Percentiles rank a stretch among this genome's conserved stretches.
Evolutionary conservation across 73 alveolate species (phyloP).

Genomic region (Breviolum minutum): DNA sequence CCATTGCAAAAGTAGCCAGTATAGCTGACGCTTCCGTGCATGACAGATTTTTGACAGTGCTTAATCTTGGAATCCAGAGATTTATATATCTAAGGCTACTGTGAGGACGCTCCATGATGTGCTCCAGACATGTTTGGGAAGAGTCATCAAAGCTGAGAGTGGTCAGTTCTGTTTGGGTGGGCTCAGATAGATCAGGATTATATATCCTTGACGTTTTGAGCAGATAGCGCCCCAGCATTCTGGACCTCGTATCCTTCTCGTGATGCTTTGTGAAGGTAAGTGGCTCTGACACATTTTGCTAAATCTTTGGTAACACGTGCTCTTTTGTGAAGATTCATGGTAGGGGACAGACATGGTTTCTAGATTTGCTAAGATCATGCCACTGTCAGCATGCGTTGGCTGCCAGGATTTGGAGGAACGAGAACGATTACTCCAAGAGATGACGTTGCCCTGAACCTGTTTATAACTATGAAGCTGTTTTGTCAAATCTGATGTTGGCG

Average conservation of each 20-base stretch:
- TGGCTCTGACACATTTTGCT: too few relatives aligned
- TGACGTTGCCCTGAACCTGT: slow-evolving; percentile 31
- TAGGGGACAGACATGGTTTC: too few relatives aligned
- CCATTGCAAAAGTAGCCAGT: too few relatives aligned
- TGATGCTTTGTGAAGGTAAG: not conserved
- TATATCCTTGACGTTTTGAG: too few relatives aligned
- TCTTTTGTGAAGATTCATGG: too few relatives aligned
- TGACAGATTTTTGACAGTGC: not conserved
- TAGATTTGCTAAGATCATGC: too few relatives aligned
- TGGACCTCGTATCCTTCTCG: too few relatives aligned
- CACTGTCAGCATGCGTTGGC: not conserved
- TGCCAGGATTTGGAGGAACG: slow-evolving; percentile 73
- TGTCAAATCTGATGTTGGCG: not conserved
- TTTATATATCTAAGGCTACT: not conserved
- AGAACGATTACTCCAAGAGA: slow-evolving; percentile 74
- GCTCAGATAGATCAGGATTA: too few relatives aligned
- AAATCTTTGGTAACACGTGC: too few relatives aligned
- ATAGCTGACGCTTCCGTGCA: not conserved
- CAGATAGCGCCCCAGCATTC: too few relatives aligned
- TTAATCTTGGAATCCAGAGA: not conserved
- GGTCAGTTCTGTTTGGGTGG: too few relatives aligned
- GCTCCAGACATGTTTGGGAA: not conserved
- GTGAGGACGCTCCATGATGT: slow-evolving; percentile 41
- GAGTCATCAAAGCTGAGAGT: too few relatives aligned
- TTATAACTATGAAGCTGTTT: not conserved